These are phyloP conservation scores for Sporothrix globosa DNA, from an alignment of 2,329 filamentous ascomycete genomes.

Conservation along the genomic window DNA sequence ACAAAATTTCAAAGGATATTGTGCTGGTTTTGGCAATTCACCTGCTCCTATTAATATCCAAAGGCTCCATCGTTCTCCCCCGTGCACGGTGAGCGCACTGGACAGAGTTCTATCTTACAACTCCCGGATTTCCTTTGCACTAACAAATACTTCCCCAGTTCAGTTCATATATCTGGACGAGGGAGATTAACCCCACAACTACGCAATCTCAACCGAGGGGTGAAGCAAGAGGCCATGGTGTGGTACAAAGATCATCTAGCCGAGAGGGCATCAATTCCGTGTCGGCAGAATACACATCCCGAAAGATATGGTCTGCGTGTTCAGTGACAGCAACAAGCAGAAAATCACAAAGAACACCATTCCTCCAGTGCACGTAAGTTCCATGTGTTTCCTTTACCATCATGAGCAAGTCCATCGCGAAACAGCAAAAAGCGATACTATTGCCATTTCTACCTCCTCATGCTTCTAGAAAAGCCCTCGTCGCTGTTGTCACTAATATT, in stretches of 20 bases:
- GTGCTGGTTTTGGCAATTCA: background rate
- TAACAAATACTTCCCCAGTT: background rate
- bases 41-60: constrained; percentile 10
- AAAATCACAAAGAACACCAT: background rate
- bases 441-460: background rate
- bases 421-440: background rate
- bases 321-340: background rate
- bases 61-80: background rate
- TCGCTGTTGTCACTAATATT: background rate
- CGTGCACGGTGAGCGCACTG: constrained; percentile 7
- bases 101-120: background rate
- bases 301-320: background rate
- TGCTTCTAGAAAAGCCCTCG: background rate
- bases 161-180: background rate
- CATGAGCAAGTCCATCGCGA: background rate
- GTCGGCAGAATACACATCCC: constrained; percentile 30
- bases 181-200: background rate
- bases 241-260: constrained; percentile 18
- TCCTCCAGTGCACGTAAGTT: background rate
- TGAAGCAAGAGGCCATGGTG: background rate
- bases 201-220: constrained; percentile 8
- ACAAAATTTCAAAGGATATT: too few relatives aligned
- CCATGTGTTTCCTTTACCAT: background rate
- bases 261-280: constrained; percentile 11
- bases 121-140: background rate